A percentile compares a stretch with the other conserved stretches of the same genome.
Evolutionary conservation across 176 grass and related monocot species (phyloP).

Genomic region (Triticum monococcum): DNA sequence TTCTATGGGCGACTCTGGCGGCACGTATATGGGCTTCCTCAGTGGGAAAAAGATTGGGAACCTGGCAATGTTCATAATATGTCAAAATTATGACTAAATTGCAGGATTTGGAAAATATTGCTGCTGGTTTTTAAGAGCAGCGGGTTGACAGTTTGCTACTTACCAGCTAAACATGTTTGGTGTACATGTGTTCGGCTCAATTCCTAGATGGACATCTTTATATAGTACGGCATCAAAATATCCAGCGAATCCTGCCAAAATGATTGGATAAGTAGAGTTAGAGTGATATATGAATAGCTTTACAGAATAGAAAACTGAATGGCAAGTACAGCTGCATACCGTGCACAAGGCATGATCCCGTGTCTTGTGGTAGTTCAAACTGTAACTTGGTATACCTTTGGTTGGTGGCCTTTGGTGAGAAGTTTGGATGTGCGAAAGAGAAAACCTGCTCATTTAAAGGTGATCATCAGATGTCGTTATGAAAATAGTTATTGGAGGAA

Average conservation of each 20-base stretch:
- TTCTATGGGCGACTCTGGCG: conserved; percentile 59
- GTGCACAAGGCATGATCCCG: conserved; percentile 82
- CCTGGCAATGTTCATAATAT: conserved; percentile 36
- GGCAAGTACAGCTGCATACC: conserved; percentile 48
- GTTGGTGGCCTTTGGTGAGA: conserved; percentile 57
- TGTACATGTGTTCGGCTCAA: conserved; percentile 86
- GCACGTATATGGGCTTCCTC: conserved; percentile 69
- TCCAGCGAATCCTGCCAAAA: conserved; percentile 87
- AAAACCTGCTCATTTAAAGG: conserved; percentile 57
- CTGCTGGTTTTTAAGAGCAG: background rate
- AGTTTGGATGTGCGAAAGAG: conserved; percentile 83
- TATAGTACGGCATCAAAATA: conserved; percentile 91
- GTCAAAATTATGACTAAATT: background rate
- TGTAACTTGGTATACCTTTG: conserved; percentile 86
- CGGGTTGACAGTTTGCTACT: background rate
- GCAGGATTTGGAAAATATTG: background rate
- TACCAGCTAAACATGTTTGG: conserved; percentile 99
- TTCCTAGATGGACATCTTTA: conserved; percentile 94
- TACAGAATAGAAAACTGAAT: conserved; percentile 10
- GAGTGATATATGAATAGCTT: background rate
- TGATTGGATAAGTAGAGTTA: background rate
- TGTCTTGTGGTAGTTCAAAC: conserved; percentile 75
- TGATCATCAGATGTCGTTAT: conserved; percentile 18
- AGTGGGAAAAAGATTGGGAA: conserved; percentile 97
- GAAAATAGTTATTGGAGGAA: background rate